Conservation (phyloP, 257 asterid species). For the Coffea canephora region DNA sequence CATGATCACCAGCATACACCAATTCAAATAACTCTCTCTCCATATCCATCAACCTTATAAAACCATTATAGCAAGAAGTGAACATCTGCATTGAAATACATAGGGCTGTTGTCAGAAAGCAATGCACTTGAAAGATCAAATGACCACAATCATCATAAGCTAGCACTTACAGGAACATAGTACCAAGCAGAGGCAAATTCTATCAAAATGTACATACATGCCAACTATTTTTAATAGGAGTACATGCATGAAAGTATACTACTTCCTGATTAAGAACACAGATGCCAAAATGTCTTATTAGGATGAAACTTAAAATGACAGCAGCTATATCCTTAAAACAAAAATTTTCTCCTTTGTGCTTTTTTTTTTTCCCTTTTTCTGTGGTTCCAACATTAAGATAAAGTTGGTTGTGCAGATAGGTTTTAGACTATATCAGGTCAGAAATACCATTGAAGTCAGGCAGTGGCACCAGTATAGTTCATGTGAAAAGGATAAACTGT, state of each 20-base stretch:
- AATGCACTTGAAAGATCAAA: background rate
- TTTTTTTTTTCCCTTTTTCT: background rate
- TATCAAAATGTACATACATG: background rate
- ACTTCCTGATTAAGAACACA: background rate
- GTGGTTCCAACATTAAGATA: background rate
- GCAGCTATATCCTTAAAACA: background rate
- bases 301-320: background rate
- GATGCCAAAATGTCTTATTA: background rate
- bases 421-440: background rate
- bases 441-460: background rate
- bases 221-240: background rate
- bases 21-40: slow-evolving; percentile 74
- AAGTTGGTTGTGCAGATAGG: background rate
- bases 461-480: background rate
- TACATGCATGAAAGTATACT: background rate
- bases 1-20: slow-evolving; percentile 46
- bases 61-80: slow-evolving; percentile 82
- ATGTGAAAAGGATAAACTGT: background rate
- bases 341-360: background rate
- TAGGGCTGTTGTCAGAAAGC: slow-evolving; percentile 7
- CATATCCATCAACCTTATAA: slow-evolving; percentile 71
- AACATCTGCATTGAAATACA: slow-evolving; percentile 60
- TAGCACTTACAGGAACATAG: background rate
- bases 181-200: background rate
- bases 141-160: background rate